Evolutionary conservation across 1,284 basidiomycete species (phyloP).

Genomic region (Leccinum pallidistipes): DNA sequence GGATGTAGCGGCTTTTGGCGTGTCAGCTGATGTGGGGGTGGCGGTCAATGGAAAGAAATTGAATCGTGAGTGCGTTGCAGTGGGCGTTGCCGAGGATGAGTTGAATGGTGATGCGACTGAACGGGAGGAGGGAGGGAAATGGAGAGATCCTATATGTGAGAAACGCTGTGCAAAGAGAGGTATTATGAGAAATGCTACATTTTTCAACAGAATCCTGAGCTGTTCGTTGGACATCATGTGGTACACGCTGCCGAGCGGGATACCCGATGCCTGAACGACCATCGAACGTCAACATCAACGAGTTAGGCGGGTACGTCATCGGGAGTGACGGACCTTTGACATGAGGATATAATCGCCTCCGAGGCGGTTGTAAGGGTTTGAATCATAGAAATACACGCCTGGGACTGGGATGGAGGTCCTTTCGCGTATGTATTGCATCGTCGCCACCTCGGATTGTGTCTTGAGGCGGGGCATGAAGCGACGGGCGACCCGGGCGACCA

Average conservation of each 20-base stretch:
- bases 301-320: slow-evolving; percentile 6
- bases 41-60: slow-evolving; percentile 24
- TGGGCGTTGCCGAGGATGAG: slow-evolving; percentile 31
- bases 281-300: slow-evolving; percentile 18
- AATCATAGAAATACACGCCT: slow-evolving; percentile 69
- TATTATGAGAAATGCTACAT: slow-evolving; percentile 63
- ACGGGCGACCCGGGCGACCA: slow-evolving; percentile 76
- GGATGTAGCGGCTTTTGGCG: background rate
- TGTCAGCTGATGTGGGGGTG: slow-evolving; percentile 10
- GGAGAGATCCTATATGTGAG: slow-evolving; percentile 68
- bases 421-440: slow-evolving; percentile 70
- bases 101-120: slow-evolving; percentile 20
- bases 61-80: slow-evolving; percentile 25
- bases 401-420: slow-evolving; percentile 72
- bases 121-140: slow-evolving; percentile 52
- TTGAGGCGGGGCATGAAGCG: slow-evolving; percentile 81
- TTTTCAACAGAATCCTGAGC: slow-evolving; percentile 61
- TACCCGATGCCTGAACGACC: slow-evolving; percentile 57
- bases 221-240: slow-evolving; percentile 63
- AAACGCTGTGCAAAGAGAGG: slow-evolving; percentile 77
- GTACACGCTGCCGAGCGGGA: slow-evolving; percentile 66
- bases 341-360: slow-evolving; percentile 83
- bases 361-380: slow-evolving; percentile 78
- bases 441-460: slow-evolving; percentile 81
- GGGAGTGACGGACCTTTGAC: slow-evolving; percentile 60